Percentiles rank a stretch among this genome's conserved stretches.
Conservation (phyloP, 257 asterid genomes). For the Solanum etuberosum region DNA sequence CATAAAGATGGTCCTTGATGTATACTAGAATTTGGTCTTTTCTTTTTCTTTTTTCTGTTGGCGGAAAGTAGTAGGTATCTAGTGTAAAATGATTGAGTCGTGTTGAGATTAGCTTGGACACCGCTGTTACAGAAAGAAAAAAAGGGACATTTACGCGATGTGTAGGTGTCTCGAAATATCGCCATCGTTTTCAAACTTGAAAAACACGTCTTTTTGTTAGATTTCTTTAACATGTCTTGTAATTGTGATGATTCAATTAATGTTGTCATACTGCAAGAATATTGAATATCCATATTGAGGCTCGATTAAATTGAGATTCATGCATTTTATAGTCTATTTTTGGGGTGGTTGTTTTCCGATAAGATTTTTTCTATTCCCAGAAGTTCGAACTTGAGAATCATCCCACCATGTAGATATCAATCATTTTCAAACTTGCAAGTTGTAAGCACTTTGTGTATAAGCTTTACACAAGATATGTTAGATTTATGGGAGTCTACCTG, state of each 20-base stretch:
- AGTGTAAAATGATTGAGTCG: neutral
- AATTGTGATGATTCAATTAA: neutral
- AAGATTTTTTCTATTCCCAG: neutral
- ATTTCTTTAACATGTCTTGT: neutral
- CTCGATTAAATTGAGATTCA: neutral
- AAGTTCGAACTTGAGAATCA: neutral
- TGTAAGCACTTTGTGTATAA: neutral
- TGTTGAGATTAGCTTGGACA: neutral
- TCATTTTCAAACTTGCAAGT: neutral
- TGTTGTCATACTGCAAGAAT: neutral
- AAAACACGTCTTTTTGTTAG: neutral
- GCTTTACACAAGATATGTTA: neutral
- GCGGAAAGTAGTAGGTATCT: neutral
- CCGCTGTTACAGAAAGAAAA: neutral
- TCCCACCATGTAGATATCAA: neutral
- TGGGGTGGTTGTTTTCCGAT: neutral
- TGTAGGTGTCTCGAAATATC: neutral
- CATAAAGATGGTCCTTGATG: neutral
- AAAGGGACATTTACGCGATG: neutral
- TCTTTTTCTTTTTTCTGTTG: neutral
- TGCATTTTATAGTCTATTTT: neutral
- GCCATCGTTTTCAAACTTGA: neutral
- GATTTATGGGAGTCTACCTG: neutral
- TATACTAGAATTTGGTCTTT: neutral
- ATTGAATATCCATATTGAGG: neutral